Evolutionary conservation across 2,329 filamentous ascomycete species (phyloP), one percentile per base, ranked within the genome.

Genomic region (Ophiostoma montium): DNA sequence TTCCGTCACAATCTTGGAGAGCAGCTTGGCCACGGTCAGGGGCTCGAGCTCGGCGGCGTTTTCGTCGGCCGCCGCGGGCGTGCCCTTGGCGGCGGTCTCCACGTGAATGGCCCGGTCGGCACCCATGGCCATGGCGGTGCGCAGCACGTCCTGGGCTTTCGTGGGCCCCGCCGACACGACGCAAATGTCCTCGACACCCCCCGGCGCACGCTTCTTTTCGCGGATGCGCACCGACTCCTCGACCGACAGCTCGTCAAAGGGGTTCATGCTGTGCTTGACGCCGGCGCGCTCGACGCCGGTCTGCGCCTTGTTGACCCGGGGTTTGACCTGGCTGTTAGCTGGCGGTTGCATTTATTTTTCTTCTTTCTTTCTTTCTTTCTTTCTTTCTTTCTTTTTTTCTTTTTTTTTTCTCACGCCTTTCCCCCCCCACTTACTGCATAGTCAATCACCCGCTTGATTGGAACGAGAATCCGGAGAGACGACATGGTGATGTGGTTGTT

Each of bases 221-320:
- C 92, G 89, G 63, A 98, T 84, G 36, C 86, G 87, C 47, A 95
- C 86, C 47, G 89, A 86, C 71, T 96, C 92, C 70, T 98, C 92
- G 66, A 98, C 81, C 39, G 88, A 94, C 61, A 98, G 85, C 67
- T 98, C 92, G 73, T 98, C 92, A 70, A 98, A 98, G 18, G 92
- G 92, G 75, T 96, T 98, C 79, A 98, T 90, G 64, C 83, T 89
- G 76, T 96, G 90, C 70, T 96, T 96, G 62, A 96, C 88, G 58
- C 86, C 86, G 56, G 82, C 75, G 49, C 86, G 95, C 69, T 95
- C 90, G 68, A 98, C 84, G 62, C 80, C 90, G 53, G 90, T 95
- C 68, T 78, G 75, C 59, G 78, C 68, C 65, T 80, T 82, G 71
- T 82, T 82, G 64, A 82, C 76, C 57, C 78, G 76, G 50, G 78